A percentile compares a stretch with the other conserved stretches of the same genome.
These are phyloP conservation scores for Tylopilus sp. DNA, from an alignment of 768 basidiomycete genomes.

Conservation along the genomic window DNA sequence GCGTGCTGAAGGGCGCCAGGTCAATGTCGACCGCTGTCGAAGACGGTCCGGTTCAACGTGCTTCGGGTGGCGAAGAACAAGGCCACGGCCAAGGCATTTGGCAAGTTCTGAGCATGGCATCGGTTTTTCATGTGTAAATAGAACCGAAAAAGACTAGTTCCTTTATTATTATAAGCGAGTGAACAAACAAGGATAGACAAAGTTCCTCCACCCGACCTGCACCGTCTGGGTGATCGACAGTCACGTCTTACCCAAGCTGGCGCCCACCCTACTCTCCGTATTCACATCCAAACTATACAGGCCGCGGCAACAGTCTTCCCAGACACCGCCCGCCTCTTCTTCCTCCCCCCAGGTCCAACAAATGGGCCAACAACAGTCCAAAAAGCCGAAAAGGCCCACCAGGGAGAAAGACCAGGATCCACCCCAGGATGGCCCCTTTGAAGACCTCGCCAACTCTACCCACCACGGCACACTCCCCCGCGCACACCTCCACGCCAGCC, in stretches of 20 bases:
- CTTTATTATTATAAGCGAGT: conserved; percentile 24
- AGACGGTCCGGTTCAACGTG: conserved; percentile 99
- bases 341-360: conserved; percentile 38
- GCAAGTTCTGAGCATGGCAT: conserved; percentile 71
- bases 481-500: conserved; percentile 37
- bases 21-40: conserved; percentile 98
- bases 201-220: conserved; percentile 22
- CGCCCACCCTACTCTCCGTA: conserved; percentile 76
- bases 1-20: conserved; percentile 41
- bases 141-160: not conserved
- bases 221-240: conserved; percentile 28
- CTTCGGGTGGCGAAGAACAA: conserved; percentile 93
- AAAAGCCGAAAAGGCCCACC: conserved; percentile 67
- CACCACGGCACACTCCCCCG: conserved; percentile 45
- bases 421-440: conserved; percentile 38
- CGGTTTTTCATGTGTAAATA: conserved; percentile 16
- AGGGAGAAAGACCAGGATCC: conserved; percentile 68
- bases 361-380: conserved; percentile 85
- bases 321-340: conserved; percentile 58
- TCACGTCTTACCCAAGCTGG: conserved; percentile 54
- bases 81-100: conserved; percentile 86
- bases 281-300: conserved; percentile 67
- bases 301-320: conserved; percentile 70
- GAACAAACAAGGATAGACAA: conserved; percentile 33
- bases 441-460: conserved; percentile 35